Base-by-base conservation (phyloP, 1,139 yeast genomes). In the Lipomyces yarrowii region DNA sequence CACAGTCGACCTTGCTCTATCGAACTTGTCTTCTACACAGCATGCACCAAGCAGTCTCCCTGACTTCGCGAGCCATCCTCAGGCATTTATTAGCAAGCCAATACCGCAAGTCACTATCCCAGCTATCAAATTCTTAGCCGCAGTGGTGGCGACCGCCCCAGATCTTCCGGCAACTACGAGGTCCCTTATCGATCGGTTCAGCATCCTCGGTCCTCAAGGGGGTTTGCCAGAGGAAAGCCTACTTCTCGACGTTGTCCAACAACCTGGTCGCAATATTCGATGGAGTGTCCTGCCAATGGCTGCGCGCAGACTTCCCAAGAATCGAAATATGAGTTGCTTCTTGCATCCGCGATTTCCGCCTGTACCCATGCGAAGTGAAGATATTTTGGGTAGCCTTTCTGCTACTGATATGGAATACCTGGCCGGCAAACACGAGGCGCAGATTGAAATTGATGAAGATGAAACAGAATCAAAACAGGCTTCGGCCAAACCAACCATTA, bases 341-440 rank as follows among this genome's bases (percentile, higher is more conserved):
- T 83, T 86, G 68, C 90, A 90, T 72, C 96, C 97, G 52, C 81
- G 96, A 71, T 85, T 91, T 71, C 97, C 97, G 1, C 84, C 91
- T 54, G 77, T 83, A 63, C 82, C 86, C 3, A 73, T 77, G 51
- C 78, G 81, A 62, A 76, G 79, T 60, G 78, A 76, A 73, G 63
- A 59, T 66, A 53, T 65, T 57, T 59, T 65, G 7, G 72, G 68
- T 6, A 63, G 59, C 23, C 58, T 71, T 54, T 37, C 68, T 39
- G 18, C 65, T 51, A 18, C 64, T 39, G 64, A 63, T 33, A 57
- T 67, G 21, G 67, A 70, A 13, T 61, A 26, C 18, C 33, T 57
- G 52, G 57, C 32, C 8, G 23, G 37, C 30, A 39, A 62, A 53
- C 42, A 10, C 48, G 23, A 37, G 55, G 73, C 60, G 23, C 73